Base-by-base conservation (phyloP, 768 basidiomycete genomes). In the Psilocybe cubensis region DNA sequence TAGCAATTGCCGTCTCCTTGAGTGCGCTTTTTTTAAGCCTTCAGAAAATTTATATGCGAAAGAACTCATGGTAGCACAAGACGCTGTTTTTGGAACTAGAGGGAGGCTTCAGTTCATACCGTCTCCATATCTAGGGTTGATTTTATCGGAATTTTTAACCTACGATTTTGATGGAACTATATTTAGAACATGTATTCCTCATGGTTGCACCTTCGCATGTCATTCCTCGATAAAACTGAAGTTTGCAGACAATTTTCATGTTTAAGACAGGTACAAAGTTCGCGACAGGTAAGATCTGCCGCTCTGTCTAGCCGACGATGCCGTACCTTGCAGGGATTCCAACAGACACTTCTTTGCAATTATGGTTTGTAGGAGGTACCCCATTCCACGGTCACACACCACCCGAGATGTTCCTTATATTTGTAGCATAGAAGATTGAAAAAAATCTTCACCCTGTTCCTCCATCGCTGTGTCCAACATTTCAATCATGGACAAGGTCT, bases 401-500 rank as follows among this genome's bases (percentile, higher is more conserved):
- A 38, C 9, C 31, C 31, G 31, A 38, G n/a, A n/a, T 33, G n/a
- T 33, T 7, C 6, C 31, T 7, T 33, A 33, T 38, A 38, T 38
- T 38, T n/a, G n/a, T 17, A 38, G 12, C 14, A n/a, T 24, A 27
- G 21, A 46, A 20, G 17, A n/a, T 23, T 17, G 28, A 9, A 23
- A 12, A 8, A 24, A 25, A 25, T 12, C 17, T 29, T 48, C 46
- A 48, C 40, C 43, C 41, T 44, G 52, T 18, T 29, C 38, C 42
- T 40, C 51, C 43, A 42, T 38, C 33, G 21, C 54, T 53, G 35
- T 40, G 38, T 12, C 28, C 8, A 43, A 17, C 28, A 31, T 33
- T 33, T 52, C 7, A 21, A 56, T 20, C 21, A 64, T 64, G 63
- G 54, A 58, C 52, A 61, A 59, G 49, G 52, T 41, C 20, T 52